A percentile compares a stretch with the other conserved stretches of the same genome.
phyloP scores from a whole-genome alignment of 805 yeast genomes.

The Saccharomycopsis oosterbeekiorum region DNA sequence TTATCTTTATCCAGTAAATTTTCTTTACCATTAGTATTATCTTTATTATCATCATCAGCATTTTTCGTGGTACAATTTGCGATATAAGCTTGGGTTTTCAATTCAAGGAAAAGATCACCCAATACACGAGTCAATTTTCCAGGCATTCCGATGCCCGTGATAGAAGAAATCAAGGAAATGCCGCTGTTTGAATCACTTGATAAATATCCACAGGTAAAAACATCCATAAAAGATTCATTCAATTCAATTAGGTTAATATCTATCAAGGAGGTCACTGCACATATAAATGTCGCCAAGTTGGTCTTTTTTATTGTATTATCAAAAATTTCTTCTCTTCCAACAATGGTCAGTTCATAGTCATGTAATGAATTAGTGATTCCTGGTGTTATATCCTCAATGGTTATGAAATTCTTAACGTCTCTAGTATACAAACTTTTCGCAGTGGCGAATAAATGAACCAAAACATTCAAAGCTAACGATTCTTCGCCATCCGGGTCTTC shows the following conservation, averaged over 20 bases:
- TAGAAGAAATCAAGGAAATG: conserved; percentile 22
- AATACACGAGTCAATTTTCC: conserved; percentile 70
- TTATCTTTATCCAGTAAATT: conserved; percentile 30
- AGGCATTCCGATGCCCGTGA: conserved; percentile 28
- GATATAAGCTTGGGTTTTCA: conserved; percentile 92
- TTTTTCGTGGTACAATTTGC: conserved; percentile 69
- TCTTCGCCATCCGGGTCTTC: conserved; percentile 40
- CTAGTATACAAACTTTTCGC: conserved; percentile 18
- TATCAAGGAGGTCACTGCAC: conserved; percentile 77
- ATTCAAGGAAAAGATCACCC: conserved; percentile 68
- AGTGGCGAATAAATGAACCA: conserved; percentile 14
- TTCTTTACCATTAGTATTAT: conserved; percentile 48
- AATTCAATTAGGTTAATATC: conserved; percentile 83
- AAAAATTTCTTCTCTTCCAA: conserved; percentile 51
- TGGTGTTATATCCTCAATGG: conserved; percentile 60
- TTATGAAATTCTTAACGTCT: conserved; percentile 52
- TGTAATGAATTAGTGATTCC: conserved; percentile 49
- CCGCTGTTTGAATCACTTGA: conserved; percentile 5
- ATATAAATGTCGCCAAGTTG: conserved; percentile 76
- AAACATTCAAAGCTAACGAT: conserved; percentile 17
- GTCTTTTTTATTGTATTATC: conserved; percentile 68
- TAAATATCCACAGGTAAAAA: conserved; percentile 33
- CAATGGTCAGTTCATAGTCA: conserved; percentile 14
- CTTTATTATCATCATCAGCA: conserved; percentile 59
- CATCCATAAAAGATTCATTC: conserved; percentile 75